phyloP scores from a whole-genome alignment of 352 stramenopile species.

The Halophytophthora batemanensis region DNA sequence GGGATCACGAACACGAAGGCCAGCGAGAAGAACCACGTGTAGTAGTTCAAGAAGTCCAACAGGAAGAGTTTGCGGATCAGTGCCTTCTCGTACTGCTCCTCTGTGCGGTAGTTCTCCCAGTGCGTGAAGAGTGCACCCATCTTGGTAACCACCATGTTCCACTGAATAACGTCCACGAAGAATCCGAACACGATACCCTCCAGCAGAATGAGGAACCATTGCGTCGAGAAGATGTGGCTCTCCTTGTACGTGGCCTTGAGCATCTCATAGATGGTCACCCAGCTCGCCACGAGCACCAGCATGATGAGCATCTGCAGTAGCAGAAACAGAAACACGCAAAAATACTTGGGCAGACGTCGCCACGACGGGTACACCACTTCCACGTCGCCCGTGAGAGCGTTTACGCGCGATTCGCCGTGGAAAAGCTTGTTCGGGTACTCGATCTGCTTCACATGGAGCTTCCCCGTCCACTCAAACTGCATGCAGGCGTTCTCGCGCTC shows the following conservation, averaged over 20 bases:
- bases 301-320: constrained; percentile 82
- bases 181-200: constrained; percentile 83
- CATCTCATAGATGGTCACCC: constrained; percentile 88
- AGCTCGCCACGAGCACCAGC: constrained; percentile 80
- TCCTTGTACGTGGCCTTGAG: constrained; percentile 80
- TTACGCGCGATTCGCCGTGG: constrained; percentile 60
- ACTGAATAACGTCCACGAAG: constrained; percentile 88
- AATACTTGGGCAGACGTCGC: constrained; percentile 69
- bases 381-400: constrained; percentile 68
- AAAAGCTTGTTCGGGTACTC: constrained; percentile 84
- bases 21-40: constrained; percentile 90
- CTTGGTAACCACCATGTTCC: constrained; percentile 89
- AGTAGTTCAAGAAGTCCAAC: constrained; percentile 90
- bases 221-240: constrained; percentile 75
- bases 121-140: constrained; percentile 80
- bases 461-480: constrained; percentile 80
- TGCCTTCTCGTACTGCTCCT: constrained; percentile 81
- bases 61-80: constrained; percentile 84
- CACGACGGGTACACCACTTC: constrained; percentile 69
- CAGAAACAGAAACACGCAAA: constrained; percentile 81
- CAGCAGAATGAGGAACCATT: constrained; percentile 81
- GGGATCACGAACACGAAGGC: constrained; percentile 88
- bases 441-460: constrained; percentile 81
- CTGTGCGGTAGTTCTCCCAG: constrained; percentile 87
- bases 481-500: constrained; percentile 74